Evolutionary conservation across 164 flowering plant genomes (phyloP), one percentile per base, ranked within the genome.

Genomic region (Magnolia kwangsiensis): DNA sequence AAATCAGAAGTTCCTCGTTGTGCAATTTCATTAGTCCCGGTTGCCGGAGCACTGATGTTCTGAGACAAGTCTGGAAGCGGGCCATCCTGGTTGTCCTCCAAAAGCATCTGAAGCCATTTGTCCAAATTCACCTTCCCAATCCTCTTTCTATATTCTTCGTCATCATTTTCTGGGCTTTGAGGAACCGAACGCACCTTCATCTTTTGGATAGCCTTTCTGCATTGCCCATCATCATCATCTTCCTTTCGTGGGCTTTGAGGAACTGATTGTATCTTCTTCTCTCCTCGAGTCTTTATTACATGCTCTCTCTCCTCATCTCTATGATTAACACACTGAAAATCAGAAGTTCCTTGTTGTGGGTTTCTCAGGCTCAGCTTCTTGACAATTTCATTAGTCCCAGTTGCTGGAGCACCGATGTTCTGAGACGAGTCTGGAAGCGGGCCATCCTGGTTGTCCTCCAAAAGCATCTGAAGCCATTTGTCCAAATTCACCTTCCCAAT

Each of bases 51-150:
- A n/a, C 49, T 66, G 63, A 20, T 61, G 70, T 67, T 27, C 24
- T 66, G 50, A 4, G 71, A 82, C n/a, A 51, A 9, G 18, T 82
- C 87, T 45, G 51, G 50, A 0, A 71, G 71, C 21, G 31, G 45
- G n/a, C 67, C 80, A 24, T 83, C 93, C 50, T 72, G 77, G 23
- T 86, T 71, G 45, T 89, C 82, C 13, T 90, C 94, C 75, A 91
- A 75, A 75, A 96, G 87, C 85, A 89, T 86, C 63, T 90, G 88
- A 6, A 96, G 93, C 99, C 99, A 96, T 82, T 87, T 94, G 82
- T 96, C 98, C 2, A 96, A 87, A 80, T 96, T 90, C 21, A 92
- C 95, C 84, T 90, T 92, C 14, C 99, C 99, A 45, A 92, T 90
- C 69, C 84, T 85, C 78, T 82, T 86, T 82, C 94, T 87, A 78